Conservation (phyloP, 345 rosid species). For the Barbarea vulgaris region DNA sequence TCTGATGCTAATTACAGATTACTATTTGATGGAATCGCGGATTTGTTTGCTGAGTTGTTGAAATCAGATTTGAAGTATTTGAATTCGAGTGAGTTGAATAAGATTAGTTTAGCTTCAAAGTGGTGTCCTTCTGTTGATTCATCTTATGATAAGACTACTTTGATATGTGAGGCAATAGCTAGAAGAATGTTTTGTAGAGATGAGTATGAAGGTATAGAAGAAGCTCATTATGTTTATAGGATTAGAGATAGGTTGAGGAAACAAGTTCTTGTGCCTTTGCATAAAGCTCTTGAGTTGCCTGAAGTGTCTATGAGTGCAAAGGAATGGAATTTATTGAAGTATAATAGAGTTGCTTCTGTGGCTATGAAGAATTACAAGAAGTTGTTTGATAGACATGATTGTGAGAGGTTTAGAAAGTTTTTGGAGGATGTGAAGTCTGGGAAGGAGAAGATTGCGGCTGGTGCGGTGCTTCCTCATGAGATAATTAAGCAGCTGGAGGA, state of each 20-base stretch:
- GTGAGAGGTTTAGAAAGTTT: conserved; percentile 29
- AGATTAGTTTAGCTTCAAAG: conserved; percentile 38
- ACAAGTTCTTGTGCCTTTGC: conserved; percentile 40
- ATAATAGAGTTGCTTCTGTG: conserved; percentile 40
- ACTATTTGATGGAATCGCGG: conserved; percentile 23
- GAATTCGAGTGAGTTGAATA: conserved; percentile 20
- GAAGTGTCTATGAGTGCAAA: conserved; percentile 42
- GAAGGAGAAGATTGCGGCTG: conserved; percentile 51
- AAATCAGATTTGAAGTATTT: conserved; percentile 38
- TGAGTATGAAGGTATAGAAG: conserved; percentile 32
- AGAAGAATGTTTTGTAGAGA: conserved; percentile 37
- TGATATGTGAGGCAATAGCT: conserved; percentile 43
- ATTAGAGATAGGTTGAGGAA: conserved; percentile 40
- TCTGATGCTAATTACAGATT: conserved; percentile 31
- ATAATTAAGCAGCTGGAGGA: conserved; percentile 46
- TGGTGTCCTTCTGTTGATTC: conserved; percentile 47
- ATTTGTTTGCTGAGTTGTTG: conserved; percentile 38
- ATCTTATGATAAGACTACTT: conserved; percentile 34
- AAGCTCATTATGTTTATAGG: conserved; percentile 39
- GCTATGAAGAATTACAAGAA: conserved; percentile 41
- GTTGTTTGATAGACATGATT: conserved; percentile 27
- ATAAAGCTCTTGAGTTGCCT: conserved; percentile 33
- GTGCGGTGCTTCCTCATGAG: conserved; percentile 70
- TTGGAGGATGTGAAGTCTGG: conserved; percentile 31
- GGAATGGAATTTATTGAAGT: conserved; percentile 32